phyloP scores from a whole-genome alignment of 495 filamentous ascomycete species.

The Penicillium egyptiacum region DNA sequence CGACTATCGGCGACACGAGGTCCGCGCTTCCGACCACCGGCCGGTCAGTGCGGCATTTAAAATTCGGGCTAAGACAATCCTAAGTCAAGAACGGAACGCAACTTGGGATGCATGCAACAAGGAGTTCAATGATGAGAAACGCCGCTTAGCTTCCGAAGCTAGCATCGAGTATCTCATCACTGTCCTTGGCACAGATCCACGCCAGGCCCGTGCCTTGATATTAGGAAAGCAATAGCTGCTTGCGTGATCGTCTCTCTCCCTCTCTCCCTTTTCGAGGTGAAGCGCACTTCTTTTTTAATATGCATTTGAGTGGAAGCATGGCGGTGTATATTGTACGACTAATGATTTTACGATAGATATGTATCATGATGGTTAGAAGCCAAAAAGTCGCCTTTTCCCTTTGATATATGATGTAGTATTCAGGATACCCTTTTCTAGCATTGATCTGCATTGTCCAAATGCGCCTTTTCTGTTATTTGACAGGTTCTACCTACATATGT shows the following conservation, averaged over 20 bases:
- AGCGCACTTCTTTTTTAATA: conserved; percentile 15
- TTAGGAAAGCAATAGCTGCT: conserved; percentile 27
- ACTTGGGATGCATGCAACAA: conserved; percentile 71
- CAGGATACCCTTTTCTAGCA: not conserved
- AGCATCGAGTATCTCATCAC: conserved; percentile 56
- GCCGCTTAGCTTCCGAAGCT: conserved; percentile 60
- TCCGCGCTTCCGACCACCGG: conserved; percentile 86
- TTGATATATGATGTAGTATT: conserved; percentile 8
- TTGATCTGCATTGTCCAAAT: too few relatives aligned
- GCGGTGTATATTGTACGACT: conserved; percentile 39
- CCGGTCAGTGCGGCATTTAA: conserved; percentile 85
- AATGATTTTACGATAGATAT: conserved; percentile 51
- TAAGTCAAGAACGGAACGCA: conserved; percentile 58
- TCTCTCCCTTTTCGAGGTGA: conserved; percentile 11
- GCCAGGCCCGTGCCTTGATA: conserved; percentile 47
- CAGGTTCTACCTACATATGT: too few relatives aligned
- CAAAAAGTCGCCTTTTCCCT: not conserved
- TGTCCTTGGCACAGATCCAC: conserved; percentile 48
- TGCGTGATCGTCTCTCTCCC: not conserved
- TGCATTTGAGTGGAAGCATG: conserved; percentile 13
- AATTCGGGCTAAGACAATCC: conserved; percentile 77
- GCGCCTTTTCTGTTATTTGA: too few relatives aligned
- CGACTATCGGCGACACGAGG: conserved; percentile 85
- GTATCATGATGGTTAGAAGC: conserved; percentile 35
- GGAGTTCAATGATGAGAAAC: conserved; percentile 68